Conservation (phyloP, 306 rosid species). For the Acacia melanoxylon region DNA sequence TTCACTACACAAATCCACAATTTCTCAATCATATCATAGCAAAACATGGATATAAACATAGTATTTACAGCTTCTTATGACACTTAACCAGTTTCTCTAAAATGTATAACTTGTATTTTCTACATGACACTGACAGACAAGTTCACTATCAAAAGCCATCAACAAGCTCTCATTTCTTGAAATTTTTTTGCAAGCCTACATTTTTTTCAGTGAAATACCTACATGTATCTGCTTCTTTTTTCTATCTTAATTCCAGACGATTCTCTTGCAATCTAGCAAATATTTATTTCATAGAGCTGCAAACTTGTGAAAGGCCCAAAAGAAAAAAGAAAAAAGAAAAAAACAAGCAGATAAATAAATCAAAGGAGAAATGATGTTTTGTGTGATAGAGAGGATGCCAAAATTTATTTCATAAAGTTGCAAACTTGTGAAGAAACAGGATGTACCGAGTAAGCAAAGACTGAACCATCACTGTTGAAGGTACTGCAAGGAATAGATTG, state of each 20-base stretch:
- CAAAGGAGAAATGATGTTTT: not conserved
- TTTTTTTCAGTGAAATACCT: not conserved
- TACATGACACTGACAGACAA: not conserved
- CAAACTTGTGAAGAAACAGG: not conserved
- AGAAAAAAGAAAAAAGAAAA: no score
- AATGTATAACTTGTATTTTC: not conserved
- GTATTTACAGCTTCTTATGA: not conserved
- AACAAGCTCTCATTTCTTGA: not conserved
- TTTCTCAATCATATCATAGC: not conserved
- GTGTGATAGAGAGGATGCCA: not conserved
- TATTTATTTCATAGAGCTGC: no score
- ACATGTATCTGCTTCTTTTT: not conserved
- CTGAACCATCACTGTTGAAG: no score
- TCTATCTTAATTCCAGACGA: not conserved
- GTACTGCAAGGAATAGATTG: conserved; percentile 75
- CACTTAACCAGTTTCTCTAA: not conserved
- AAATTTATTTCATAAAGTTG: not conserved
- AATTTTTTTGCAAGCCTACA: not conserved
- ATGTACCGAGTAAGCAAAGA: conserved; percentile 10
- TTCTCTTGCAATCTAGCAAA: not conserved
- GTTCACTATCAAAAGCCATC: not conserved
- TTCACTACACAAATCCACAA: not conserved
- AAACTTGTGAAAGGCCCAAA: not conserved
- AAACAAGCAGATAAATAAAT: not conserved
- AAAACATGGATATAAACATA: not conserved